Conservation (phyloP, 139 green algal genomes). For the Eudorina sp. region DNA sequence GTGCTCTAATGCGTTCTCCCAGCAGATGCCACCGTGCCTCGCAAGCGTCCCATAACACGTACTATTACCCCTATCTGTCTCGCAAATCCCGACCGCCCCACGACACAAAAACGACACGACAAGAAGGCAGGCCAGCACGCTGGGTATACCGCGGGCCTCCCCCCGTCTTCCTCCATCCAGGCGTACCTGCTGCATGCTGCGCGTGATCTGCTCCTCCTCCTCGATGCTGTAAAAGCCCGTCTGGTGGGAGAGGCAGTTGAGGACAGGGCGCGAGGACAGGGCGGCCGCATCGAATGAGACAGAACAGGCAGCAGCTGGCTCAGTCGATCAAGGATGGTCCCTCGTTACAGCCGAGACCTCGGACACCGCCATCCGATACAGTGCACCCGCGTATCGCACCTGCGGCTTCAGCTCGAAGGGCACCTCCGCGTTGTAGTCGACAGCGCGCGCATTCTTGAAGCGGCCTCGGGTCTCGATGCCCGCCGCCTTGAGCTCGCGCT, state of each 20-base stretch:
- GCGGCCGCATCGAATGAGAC: too few species aligned
- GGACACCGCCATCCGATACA: not conserved
- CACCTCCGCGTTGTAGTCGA: conserved; percentile 93
- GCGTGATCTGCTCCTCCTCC: conserved; percentile 78
- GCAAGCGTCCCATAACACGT: too few species aligned
- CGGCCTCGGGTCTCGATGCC: conserved; percentile 27
- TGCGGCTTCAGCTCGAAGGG: conserved; percentile 94
- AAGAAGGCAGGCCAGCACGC: too few species aligned
- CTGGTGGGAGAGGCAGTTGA: not conserved
- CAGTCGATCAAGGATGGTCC: too few species aligned
- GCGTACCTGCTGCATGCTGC: conserved; percentile 65
- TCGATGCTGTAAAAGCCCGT: conserved; percentile 91
- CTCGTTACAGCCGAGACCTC: too few species aligned
- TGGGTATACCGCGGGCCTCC: not conserved
- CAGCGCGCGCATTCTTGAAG: conserved; percentile 55
- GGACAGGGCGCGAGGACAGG: too few species aligned
- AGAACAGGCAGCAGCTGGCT: too few species aligned
- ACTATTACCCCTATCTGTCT: too few species aligned
- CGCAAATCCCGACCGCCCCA: too few species aligned
- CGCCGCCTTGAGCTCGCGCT: conserved; percentile 85
- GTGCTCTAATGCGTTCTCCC: too few species aligned
- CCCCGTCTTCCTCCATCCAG: not conserved
- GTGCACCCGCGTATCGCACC: not conserved
- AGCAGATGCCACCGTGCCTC: too few species aligned
- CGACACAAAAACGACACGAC: too few species aligned